Evolutionary conservation across 371 early-diverging fungal genomes (phyloP), one percentile per base, ranked within the genome.

Genomic region (Mucor piriformis): DNA sequence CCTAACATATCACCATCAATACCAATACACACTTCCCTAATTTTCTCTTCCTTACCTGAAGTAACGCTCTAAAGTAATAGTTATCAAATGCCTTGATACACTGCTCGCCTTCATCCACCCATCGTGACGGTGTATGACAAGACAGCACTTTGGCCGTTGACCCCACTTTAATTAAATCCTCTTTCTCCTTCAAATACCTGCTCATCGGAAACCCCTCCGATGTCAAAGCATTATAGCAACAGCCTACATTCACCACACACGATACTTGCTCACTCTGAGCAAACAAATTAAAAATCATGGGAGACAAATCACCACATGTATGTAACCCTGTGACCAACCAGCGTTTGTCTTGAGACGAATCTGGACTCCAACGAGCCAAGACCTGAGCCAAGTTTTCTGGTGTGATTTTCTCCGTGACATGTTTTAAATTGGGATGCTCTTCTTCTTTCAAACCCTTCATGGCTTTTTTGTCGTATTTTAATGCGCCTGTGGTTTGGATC

Each of bases 321-420:
- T 95, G 95, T 8, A 95, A 77, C 2, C 95, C 94, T 49, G 92
- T 91, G 0, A 94, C 74, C 38, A 92, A 69, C 91, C 91, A 93
- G 4, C 51, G 32, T 13, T 70, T 61, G 11, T 62, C 44, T 6
- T 50, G 38, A 6, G 42, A 15, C 0, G 63, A 50, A 40, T 59
- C 51, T 25, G 64, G 25, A 46, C 70, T 61, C 63, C 67, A 63
- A 20, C 54, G 51, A 0, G 61, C 56, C 32, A 82, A 63, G 0
- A 85, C 66, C 0, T 73, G 63, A 0, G 81, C 68, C 11, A 82
- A 50, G 6, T 82, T 82, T 4, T 80, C 75, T 2, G 82, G 80
- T 1, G 82, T 82, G 8, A 83, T 76, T 44, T 72, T 79, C 40
- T 83, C 81, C 2, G 82, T 83, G 7, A 82, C 77, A 37, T 84